Evolutionary conservation across 257 asterid genomes (phyloP).

Genomic region (Solanum pennellii): DNA sequence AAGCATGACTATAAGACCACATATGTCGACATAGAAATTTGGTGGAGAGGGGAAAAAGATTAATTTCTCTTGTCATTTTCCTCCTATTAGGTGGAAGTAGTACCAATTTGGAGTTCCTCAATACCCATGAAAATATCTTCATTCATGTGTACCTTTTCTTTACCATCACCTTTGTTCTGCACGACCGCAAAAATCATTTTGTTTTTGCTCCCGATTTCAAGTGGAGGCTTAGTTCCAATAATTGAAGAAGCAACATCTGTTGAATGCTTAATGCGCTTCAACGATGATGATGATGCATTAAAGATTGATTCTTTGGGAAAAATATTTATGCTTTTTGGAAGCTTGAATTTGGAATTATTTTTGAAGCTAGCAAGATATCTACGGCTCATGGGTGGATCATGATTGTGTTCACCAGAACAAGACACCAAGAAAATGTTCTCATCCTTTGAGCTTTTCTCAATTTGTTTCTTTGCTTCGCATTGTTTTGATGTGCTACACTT

Average conservation of each 20-base stretch:
- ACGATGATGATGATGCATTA: not conserved
- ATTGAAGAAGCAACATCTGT: not conserved
- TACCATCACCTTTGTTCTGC: not conserved
- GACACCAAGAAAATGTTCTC: not conserved
- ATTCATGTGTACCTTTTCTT: too few species aligned
- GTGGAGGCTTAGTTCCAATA: not conserved
- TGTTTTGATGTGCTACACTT: not conserved
- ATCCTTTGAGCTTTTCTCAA: not conserved
- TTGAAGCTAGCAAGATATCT: not conserved
- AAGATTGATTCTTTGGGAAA: not conserved
- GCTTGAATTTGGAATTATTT: not conserved
- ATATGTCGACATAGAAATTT: too few species aligned
- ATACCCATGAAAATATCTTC: not conserved
- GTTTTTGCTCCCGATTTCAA: not conserved
- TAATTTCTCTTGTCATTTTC: too few species aligned
- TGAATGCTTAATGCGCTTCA: not conserved
- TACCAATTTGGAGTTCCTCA: not conserved
- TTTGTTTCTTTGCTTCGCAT: not conserved
- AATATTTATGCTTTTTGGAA: not conserved
- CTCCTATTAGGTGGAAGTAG: not conserved
- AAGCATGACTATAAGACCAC: too few species aligned
- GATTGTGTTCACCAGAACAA: not conserved
- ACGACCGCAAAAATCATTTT: not conserved
- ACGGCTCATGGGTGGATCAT: not conserved
- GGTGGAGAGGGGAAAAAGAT: too few species aligned